phyloP scores from a whole-genome alignment of 768 basidiomycete genomes.

The Hysterangium stoloniferum region DNA sequence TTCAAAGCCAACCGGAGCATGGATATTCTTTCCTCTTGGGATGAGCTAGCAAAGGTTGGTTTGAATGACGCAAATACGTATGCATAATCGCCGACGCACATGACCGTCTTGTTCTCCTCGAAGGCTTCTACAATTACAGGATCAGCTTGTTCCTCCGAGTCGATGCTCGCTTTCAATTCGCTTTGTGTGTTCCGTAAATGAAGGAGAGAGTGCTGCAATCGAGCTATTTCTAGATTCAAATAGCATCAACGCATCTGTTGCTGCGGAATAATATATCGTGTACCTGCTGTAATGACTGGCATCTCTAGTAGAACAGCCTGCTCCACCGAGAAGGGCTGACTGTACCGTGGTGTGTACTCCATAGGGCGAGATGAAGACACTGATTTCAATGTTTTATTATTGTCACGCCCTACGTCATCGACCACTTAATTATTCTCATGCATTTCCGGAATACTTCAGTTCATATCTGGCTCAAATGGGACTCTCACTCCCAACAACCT shows the following conservation, averaged over 20 bases:
- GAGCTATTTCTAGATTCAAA: conserved; percentile 57
- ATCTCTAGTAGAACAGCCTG: conserved; percentile 62
- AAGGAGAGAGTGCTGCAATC: conserved; percentile 62
- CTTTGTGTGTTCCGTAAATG: conserved; percentile 58
- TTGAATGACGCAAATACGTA: background rate
- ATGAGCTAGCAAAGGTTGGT: conserved; percentile 39
- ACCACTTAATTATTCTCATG: background rate
- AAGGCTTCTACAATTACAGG: conserved; percentile 51
- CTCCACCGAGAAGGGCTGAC: conserved; percentile 66
- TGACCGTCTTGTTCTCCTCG: conserved; percentile 65
- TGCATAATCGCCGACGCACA: conserved; percentile 36
- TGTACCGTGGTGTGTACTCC: conserved; percentile 41
- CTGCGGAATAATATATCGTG: conserved; percentile 7
- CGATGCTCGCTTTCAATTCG: conserved; percentile 41
- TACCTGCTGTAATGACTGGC: conserved; percentile 65
- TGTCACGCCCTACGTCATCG: background rate
- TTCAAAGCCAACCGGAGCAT: conserved; percentile 60
- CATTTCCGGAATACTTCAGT: background rate
- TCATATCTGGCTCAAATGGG: conserved; percentile 24
- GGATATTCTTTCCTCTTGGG: conserved; percentile 68
- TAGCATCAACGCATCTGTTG: background rate
- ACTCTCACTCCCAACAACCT: conserved; percentile 38
- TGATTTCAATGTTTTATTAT: background rate
- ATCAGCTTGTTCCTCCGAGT: conserved; percentile 35
- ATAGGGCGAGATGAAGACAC: conserved; percentile 5